Evolutionary conservation across 257 asterid species (phyloP), one percentile per base, ranked within the genome.

Genomic region (Haberlea rhodopensis): DNA sequence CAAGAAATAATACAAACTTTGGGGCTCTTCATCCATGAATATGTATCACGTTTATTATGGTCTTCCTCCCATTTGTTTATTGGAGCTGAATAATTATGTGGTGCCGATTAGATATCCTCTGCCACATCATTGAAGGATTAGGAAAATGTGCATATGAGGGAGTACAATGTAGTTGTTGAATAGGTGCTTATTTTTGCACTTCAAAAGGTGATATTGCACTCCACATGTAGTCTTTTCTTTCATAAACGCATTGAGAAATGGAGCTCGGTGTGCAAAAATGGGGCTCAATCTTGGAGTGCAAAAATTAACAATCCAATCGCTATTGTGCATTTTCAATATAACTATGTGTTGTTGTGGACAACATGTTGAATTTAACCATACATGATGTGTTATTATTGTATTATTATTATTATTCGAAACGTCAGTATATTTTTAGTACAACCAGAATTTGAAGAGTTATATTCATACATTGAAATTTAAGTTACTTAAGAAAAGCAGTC

Each of bases 11-110:
- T 34, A 3, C 16, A 65, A 62, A 6, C 53, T 40, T 28, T 58
- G 29, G 27, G 4, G 22, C 48, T 6, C 24, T 16, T 53, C 60
- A 21, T 66, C 53, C 53, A 21, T 31, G 28, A 53, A 22, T 20
- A 19, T 3, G 46, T 70, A 46, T 29, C 51, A 8, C 16, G 15
- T 8, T 19, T 22, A 59, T 65, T 60, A 26, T 61, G 59, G 46
- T 45, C 37, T 43, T 68, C 18, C 23, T 62, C 40, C n/a, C 53
- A 57, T 46, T 28, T 40, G n/a, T 13, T 29, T 57, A 43, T 31
- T 60, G 32, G 54, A 53, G 57, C 31, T 54, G 59, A 56, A 46
- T 63, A 25, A 21, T 51, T 28, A 18, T 57, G 26, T 62, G 48
- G 7, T 66, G 54, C 29, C 48, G 18, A 67, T 53, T 62, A 40